These are phyloP conservation scores for Neoboletus subvelutipes DNA, from an alignment of 768 basidiomycete species.

Conservation along the genomic window DNA sequence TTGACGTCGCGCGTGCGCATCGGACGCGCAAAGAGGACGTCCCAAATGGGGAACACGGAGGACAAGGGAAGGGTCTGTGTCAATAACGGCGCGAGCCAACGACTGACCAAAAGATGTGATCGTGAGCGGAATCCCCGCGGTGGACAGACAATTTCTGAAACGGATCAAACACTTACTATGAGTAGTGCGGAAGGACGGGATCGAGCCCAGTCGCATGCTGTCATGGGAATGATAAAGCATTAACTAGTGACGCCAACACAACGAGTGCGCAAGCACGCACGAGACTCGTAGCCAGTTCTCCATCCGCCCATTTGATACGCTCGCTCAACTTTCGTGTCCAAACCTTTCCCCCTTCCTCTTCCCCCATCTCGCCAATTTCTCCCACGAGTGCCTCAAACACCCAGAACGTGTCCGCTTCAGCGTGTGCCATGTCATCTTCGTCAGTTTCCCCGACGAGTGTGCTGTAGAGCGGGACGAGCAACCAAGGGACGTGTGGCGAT, in stretches of 20 bases:
- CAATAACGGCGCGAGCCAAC: slow-evolving; percentile 71
- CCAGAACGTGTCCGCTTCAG: slow-evolving; percentile 84
- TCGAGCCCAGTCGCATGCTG: slow-evolving; percentile 67
- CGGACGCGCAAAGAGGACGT: slow-evolving; percentile 62
- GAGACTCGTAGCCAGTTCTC: slow-evolving; percentile 57
- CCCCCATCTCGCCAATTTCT: slow-evolving; percentile 73
- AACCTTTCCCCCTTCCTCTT: slow-evolving; percentile 55
- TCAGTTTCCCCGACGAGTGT: slow-evolving; percentile 62
- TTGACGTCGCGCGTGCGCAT: slow-evolving; percentile 50
- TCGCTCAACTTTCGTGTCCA: slow-evolving; percentile 69
- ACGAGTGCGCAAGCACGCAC: slow-evolving; percentile 36
- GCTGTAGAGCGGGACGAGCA: slow-evolving; percentile 68
- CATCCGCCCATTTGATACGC: slow-evolving; percentile 60
- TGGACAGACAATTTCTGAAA: neutral
- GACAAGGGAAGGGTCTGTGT: slow-evolving; percentile 70
- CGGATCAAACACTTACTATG: slow-evolving; percentile 53
- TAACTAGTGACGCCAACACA: neutral
- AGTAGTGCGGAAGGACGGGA: slow-evolving; percentile 74
- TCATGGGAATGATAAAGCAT: neutral
- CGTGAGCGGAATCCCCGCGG: neutral
- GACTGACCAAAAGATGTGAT: slow-evolving; percentile 40
- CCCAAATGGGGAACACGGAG: slow-evolving; percentile 65
- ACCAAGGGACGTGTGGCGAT: slow-evolving; percentile 65
- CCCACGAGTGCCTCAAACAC: slow-evolving; percentile 71
- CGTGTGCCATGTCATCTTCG: slow-evolving; percentile 57